A percentile compares a stretch with the other conserved stretches of the same genome.
These are phyloP conservation scores for Scheffersomyces amazonensis DNA, from an alignment of 805 yeast genomes.

Conservation along the genomic window DNA sequence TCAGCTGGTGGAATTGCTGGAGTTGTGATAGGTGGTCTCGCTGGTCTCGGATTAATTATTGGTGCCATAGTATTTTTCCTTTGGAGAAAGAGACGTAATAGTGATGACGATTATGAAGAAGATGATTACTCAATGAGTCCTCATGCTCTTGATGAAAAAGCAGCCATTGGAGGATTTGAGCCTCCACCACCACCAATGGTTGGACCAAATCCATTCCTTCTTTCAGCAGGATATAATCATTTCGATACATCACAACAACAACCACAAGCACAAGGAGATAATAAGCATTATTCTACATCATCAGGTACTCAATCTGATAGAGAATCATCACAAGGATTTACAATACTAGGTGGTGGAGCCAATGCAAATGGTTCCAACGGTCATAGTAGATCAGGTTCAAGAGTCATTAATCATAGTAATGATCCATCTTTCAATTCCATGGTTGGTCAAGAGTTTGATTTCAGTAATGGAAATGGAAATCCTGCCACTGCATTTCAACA, in stretches of 20 bases:
- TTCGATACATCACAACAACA: slow-evolving; percentile 8
- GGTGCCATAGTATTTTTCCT: slow-evolving; percentile 41
- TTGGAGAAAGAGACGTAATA: slow-evolving; percentile 31
- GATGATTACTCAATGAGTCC: slow-evolving; percentile 34
- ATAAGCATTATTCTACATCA: background rate
- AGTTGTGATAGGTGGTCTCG: slow-evolving; percentile 39
- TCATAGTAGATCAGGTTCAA: background rate
- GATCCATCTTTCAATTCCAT: background rate
- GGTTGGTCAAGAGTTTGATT: background rate
- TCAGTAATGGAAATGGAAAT: background rate
- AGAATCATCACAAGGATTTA: background rate
- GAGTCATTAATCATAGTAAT: background rate
- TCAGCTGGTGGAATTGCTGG: slow-evolving; percentile 43
- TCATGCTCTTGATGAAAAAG: slow-evolving; percentile 5
- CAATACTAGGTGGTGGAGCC: background rate
- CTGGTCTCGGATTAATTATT: slow-evolving; percentile 32
- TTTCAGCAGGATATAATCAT: slow-evolving; percentile 10
- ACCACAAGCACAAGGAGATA: slow-evolving; percentile 2
- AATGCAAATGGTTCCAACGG: background rate
- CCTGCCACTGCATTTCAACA: slow-evolving; percentile 1
- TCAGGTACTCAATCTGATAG: background rate
- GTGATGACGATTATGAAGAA: slow-evolving; percentile 41
- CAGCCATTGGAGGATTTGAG: slow-evolving; percentile 2
- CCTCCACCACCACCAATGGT: slow-evolving; percentile 6
- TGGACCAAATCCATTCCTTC: slow-evolving; percentile 20